Percentiles rank a stretch among this genome's conserved stretches.
phyloP scores from a whole-genome alignment of 345 rosid species.

The Ricinus communis region DNA sequence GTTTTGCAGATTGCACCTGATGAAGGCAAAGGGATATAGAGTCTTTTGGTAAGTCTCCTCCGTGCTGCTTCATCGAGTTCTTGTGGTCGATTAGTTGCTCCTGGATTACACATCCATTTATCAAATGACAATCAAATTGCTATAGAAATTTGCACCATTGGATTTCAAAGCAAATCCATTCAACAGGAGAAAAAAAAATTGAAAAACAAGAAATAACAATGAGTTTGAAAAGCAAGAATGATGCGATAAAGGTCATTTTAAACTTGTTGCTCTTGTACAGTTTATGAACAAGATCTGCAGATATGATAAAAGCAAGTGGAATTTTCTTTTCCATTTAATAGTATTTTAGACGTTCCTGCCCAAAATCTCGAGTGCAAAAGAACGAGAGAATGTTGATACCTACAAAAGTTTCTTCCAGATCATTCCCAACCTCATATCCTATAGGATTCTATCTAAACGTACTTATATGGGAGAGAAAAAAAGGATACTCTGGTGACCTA shows the following conservation, averaged over 20 bases:
- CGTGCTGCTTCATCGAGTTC: conserved; percentile 99
- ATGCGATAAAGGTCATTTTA: neutral
- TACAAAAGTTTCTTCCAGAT: neutral
- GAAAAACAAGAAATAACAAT: neutral
- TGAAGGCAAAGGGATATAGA: conserved; percentile 92
- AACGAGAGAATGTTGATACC: neutral
- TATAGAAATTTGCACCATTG: conserved; percentile 3
- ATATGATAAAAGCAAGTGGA: neutral
- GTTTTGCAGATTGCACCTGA: conserved; percentile 47
- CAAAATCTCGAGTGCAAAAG: neutral
- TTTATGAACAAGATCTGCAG: neutral
- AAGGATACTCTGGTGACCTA: neutral
- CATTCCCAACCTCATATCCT: neutral
- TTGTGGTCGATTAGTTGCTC: conserved; percentile 98
- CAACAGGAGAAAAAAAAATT: neutral
- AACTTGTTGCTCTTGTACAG: neutral
- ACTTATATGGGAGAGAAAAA: neutral
- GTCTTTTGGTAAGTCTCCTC: conserved; percentile 89
- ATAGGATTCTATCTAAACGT: neutral
- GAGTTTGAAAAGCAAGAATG: neutral
- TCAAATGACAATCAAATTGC: neutral
- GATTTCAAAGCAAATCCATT: neutral
- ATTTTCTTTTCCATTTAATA: neutral
- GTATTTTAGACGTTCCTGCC: neutral
- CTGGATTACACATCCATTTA: conserved; percentile 35